Evolutionary conservation across 345 rosid species (phyloP), one percentile per base, ranked within the genome.

Genomic region (Rubroshorea leprosula): DNA sequence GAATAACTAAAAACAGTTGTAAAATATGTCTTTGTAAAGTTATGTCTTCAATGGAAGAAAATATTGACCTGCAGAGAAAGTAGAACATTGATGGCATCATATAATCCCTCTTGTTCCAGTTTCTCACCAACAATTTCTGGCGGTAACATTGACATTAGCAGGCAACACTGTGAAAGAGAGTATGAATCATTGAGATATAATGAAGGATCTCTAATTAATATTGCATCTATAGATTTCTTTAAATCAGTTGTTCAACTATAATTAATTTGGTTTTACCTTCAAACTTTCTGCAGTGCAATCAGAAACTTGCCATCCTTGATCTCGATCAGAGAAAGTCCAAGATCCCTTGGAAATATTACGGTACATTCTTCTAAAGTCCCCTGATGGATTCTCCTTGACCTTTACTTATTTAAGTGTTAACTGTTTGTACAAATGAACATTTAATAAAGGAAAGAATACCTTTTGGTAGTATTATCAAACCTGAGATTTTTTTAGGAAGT

Each of bases 401-500:
- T 81, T 62, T 86, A n/a, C n/a, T n/a, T n/a, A n/a, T n/a, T n/a
- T n/a, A n/a, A n/a, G n/a, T n/a, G n/a, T n/a, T n/a, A n/a, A n/a
- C n/a, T n/a, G n/a, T n/a, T n/a, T n/a, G n/a, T n/a, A n/a, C n/a
- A n/a, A n/a, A n/a, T n/a, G n/a, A n/a, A n/a, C n/a, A n/a, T n/a
- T n/a, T n/a, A n/a, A n/a, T n/a, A n/a, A n/a, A n/a, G n/a, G n/a
- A n/a, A n/a, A n/a, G n/a, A n/a, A n/a, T n/a, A n/a, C n/a, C n/a
- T n/a, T n/a, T n/a, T n/a, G n/a, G n/a, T n/a, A n/a, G n/a, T n/a
- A n/a, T n/a, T n/a, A n/a, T n/a, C n/a, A n/a, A n/a, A 80, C 92
- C 85, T 87, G 97, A 45, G 93, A 90, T 31, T 68, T 64, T 59
- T 84, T 90, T 54, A 90, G 49, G 64, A 84, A 87, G 45, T 83